Evolutionary conservation across 148 eudicot species (phyloP).

Genomic region (Camellia granthamiana): DNA sequence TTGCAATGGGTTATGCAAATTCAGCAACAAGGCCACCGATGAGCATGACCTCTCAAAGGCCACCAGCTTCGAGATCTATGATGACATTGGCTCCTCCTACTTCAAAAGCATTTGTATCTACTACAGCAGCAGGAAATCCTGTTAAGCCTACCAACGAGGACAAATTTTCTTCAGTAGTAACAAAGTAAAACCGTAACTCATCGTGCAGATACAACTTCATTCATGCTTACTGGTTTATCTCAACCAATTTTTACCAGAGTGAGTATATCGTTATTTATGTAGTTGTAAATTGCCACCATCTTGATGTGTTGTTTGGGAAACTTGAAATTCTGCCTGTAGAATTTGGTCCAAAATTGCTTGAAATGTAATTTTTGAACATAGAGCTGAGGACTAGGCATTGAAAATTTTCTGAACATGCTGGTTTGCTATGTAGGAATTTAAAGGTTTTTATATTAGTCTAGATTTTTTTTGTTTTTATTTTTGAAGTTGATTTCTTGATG

Average conservation of each 20-base stretch:
- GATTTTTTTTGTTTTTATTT: neutral
- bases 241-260: constrained; percentile 16
- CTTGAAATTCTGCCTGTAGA: neutral
- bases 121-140: constrained; percentile 42
- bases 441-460: neutral
- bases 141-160: constrained; percentile 45
- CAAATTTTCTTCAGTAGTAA: constrained; percentile 28
- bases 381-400: neutral
- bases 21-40: constrained; percentile 54
- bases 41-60: constrained; percentile 58
- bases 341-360: constrained; percentile 3
- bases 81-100: constrained; percentile 46
- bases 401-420: neutral
- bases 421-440: neutral
- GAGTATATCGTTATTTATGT: constrained; percentile 14
- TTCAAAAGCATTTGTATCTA: constrained; percentile 30
- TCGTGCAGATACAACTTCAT: constrained; percentile 9
- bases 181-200: constrained; percentile 19
- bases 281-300: constrained; percentile 10
- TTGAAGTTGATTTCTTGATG: neutral
- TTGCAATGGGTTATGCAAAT: constrained; percentile 46
- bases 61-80: constrained; percentile 61
- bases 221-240: constrained; percentile 12
- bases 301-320: constrained; percentile 6
- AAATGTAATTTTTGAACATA: neutral